Evolutionary conservation across 2,329 filamentous ascomycete genomes (phyloP), one percentile per base, ranked within the genome.

Genomic region (Penicillium sp.): DNA sequence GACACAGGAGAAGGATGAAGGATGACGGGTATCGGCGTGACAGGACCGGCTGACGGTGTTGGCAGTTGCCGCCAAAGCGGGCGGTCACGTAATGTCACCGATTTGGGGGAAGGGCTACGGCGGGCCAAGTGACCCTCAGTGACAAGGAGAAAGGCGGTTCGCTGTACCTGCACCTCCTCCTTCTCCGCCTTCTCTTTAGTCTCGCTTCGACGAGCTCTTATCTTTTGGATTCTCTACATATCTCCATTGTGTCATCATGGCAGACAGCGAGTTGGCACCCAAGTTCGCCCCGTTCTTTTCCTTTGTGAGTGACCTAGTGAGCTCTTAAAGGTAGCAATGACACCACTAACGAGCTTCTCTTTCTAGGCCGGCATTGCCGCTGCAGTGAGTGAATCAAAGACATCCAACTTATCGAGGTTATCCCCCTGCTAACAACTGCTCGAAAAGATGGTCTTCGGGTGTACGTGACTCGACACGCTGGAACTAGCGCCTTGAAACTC

Each of bases 271-370:
- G 52, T 69, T 77, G 54, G 71, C 81, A 49, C 82, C 82, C 58
- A 81, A 80, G 69, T 85, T 84, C 64, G 82, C 82, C 63, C 81
- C 82, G 42, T 86, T 86, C 74, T 77, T 86, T 64, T 82, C 82
- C 68, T 85, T 86, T 78, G 81, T 83, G 72, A 69, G 78, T 75
- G 20, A 25, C 44, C 32, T 42, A 12, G 25, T 42, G n/a, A 55
- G 48, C 41, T 52, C 33, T 18, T 31, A 44, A 24, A 45, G 27
- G 27, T 43, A 18, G 15, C 20, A 29, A 44, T 39, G 13, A 6
- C 44, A 49, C 29, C 46, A 54, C 66, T 71, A 56, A 72, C 59
- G 39, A 32, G 27, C 8, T 42, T 25, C 35, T 40, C 31, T n/a
- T 39, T 28, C 20, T 50, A 78, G 75, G 75, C 73, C 52, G 75